phyloP scores from a whole-genome alignment of 1,284 basidiomycete genomes.

The Fomitopsis betulina region DNA sequence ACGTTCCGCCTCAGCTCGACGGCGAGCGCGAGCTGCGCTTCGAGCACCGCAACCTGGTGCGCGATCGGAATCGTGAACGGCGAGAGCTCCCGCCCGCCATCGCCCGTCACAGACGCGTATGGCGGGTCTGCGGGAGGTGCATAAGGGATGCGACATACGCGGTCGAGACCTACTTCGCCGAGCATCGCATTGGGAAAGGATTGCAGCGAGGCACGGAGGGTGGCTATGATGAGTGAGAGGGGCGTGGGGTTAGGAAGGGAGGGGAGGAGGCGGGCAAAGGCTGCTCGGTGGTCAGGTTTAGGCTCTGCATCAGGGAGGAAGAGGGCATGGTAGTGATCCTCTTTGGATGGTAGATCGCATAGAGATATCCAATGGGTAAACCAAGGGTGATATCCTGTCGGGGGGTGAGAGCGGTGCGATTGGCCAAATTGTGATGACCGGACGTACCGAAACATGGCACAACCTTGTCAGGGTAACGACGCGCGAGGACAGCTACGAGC shows the following conservation, averaged over 20 bases:
- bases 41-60: slow-evolving; percentile 71
- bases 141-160: slow-evolving; percentile 63
- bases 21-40: slow-evolving; percentile 74
- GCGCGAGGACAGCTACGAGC: slow-evolving; percentile 57
- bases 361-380: slow-evolving; percentile 69
- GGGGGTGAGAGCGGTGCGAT: neutral
- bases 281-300: slow-evolving; percentile 28
- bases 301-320: slow-evolving; percentile 34
- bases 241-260: slow-evolving; percentile 59
- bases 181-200: slow-evolving; percentile 66
- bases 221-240: slow-evolving; percentile 45
- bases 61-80: slow-evolving; percentile 66
- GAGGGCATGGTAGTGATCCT: slow-evolving; percentile 62
- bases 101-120: slow-evolving; percentile 10
- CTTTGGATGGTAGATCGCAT: slow-evolving; percentile 37
- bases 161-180: slow-evolving; percentile 82
- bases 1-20: slow-evolving; percentile 66
- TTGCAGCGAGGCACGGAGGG: slow-evolving; percentile 52
- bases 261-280: slow-evolving; percentile 48
- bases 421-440: neutral
- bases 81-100: slow-evolving; percentile 45
- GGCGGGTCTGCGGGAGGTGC: slow-evolving; percentile 32
- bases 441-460: slow-evolving; percentile 72
- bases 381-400: slow-evolving; percentile 80
- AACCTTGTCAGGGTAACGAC: slow-evolving; percentile 56